phyloP scores from a whole-genome alignment of 2,329 filamentous ascomycete species.

The Pestalotiopsis sp. region DNA sequence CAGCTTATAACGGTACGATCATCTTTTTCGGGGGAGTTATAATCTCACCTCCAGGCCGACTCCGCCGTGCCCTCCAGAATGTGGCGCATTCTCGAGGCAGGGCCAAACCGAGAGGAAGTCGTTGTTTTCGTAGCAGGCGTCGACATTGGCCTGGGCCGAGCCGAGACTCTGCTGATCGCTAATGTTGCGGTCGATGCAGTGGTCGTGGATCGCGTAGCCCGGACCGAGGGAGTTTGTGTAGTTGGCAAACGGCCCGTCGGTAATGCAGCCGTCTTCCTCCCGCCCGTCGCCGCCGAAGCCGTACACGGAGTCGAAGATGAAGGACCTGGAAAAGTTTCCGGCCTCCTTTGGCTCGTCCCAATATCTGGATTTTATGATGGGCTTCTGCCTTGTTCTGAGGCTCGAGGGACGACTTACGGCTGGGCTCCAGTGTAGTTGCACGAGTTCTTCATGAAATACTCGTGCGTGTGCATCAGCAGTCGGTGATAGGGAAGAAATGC shows the following conservation, averaged over 20 bases:
- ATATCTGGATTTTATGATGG: neutral
- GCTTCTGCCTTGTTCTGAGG: neutral
- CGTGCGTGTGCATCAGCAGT: slow-evolving; percentile 6
- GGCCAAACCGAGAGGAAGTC: neutral
- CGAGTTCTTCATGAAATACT: neutral
- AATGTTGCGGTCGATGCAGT: slow-evolving; percentile 25
- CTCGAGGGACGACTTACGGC: neutral
- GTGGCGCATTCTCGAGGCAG: neutral
- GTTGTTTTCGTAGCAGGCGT: neutral
- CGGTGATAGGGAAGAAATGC: slow-evolving; percentile 7
- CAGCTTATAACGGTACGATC: neutral
- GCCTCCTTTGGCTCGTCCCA: slow-evolving; percentile 12
- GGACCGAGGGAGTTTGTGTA: slow-evolving; percentile 31
- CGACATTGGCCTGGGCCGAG: neutral
- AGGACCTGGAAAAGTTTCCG: neutral
- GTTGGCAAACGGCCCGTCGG: slow-evolving; percentile 37
- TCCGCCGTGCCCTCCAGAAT: neutral
- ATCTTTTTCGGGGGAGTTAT: neutral
- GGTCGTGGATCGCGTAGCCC: slow-evolving; percentile 19
- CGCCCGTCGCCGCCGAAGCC: slow-evolving; percentile 33
- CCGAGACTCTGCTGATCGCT: neutral
- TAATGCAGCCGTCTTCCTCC: slow-evolving; percentile 29
- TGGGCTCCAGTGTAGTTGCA: slow-evolving; percentile 4
- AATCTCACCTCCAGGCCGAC: neutral
- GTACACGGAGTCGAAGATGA: neutral